Evolutionary conservation across 2,329 filamentous ascomycete genomes (phyloP).

Genomic region (Thielaviopsis euricoi): DNA sequence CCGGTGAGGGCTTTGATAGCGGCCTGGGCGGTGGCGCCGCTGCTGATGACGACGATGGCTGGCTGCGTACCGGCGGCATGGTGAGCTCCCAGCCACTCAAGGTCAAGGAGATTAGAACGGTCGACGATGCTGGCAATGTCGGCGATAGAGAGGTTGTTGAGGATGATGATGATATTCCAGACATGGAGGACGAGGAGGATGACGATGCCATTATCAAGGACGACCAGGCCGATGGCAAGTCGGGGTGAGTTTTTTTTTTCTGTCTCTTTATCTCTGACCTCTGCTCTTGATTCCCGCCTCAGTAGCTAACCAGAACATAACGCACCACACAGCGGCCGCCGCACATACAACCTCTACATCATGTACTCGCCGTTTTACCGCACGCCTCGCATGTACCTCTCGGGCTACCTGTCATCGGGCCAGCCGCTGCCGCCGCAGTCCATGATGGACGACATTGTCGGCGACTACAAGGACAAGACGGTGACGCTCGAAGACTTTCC

Average conservation of each 20-base stretch:
- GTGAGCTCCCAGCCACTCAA: conserved; percentile 60
- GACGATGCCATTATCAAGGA: conserved; percentile 93
- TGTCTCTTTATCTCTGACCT: not conserved
- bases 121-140: conserved; percentile 78
- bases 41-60: conserved; percentile 62
- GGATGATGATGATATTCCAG: conserved; percentile 76
- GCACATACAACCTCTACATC: conserved; percentile 97
- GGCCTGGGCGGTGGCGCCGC: conserved; percentile 20
- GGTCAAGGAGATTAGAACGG: conserved; percentile 66
- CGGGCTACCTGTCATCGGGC: conserved; percentile 66
- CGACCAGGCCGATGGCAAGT: conserved; percentile 10
- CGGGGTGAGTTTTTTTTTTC: not conserved
- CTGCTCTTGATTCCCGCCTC: not conserved
- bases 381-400: conserved; percentile 87
- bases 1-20: conserved; percentile 46
- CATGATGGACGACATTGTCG: conserved; percentile 96
- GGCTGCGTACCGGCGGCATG: conserved; percentile 74
- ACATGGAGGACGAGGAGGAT: conserved; percentile 97
- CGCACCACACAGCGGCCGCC: conserved; percentile 59
- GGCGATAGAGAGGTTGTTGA: conserved; percentile 58
- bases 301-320: conserved; percentile 10
- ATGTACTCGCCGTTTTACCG: conserved; percentile 95
- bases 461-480: conserved; percentile 96
- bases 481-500: conserved; percentile 96
- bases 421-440: conserved; percentile 66